Evolutionary conservation across 2,329 filamentous ascomycete species (phyloP), one percentile per base, ranked within the genome.

Genomic region (Herpotrichia juniperi): DNA sequence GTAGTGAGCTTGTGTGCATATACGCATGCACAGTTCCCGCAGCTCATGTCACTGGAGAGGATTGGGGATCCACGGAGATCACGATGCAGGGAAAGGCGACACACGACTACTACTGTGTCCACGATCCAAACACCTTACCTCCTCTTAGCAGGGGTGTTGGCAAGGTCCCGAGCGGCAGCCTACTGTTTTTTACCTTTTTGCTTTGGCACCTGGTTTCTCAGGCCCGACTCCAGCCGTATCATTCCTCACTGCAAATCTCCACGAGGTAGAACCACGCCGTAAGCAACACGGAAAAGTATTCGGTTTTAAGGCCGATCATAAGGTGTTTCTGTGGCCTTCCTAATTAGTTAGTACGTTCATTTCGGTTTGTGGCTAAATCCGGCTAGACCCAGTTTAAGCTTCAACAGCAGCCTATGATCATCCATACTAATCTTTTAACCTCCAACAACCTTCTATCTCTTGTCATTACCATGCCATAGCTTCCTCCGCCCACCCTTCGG

Each of bases 321-420:
- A 46, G 4, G n/a, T 8, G 6, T 17, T 25, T 19, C 9, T 48
- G 25, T 17, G 35, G 53, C 57, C 63, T 65, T 64, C 62, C 58
- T 54, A 25, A 59, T 66, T 53, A 43, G 56, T 53, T 51, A 42
- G 51, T 22, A 22, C 17, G 44, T 32, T 45, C 48, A 54, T 54
- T 49, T 53, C 45, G 45, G 37, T 44, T 21, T 14, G 31, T 54
- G 57, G 56, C 59, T 61, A 56, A 61, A 66, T 62, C 47, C 49
- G 57, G 57, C 56, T 66, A 67, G 59, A 59, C 30, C 43, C 37
- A 37, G 44, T 44, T 35, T n/a, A 31, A 22, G 39, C 44, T 45
- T 45, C 37, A 31, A 42, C 32, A 30, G 44, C 32, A 30, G 28
- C 34, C 31, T 24, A 17, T 16, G 31, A 35, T 45, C 31, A 46